Evolutionary conservation across 1,139 yeast species (phyloP), one percentile per base, ranked within the genome.

Genomic region (Candida tunisiensis): DNA sequence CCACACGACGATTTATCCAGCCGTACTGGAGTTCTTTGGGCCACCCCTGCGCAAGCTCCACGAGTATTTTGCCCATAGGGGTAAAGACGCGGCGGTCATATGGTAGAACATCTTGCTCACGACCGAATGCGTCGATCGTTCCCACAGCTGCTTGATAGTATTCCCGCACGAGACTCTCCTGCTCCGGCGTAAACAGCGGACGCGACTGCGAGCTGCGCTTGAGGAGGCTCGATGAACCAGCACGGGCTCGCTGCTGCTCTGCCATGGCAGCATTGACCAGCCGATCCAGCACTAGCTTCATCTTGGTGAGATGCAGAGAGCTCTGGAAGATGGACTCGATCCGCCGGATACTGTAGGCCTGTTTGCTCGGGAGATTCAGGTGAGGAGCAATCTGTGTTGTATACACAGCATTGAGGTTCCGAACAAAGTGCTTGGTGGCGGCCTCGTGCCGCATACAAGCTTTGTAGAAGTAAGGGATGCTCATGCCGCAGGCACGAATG

Each of bases 361-460:
- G 35, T n/a, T n/a, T n/a, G n/a, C n/a, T n/a, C n/a, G n/a, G n/a
- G n/a, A n/a, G n/a, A n/a, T n/a, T n/a, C n/a, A n/a, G n/a, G n/a
- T n/a, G n/a, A 5, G 2, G 41, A 34, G 6, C 45, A 39, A 8
- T 34, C 28, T 34, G 15, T 5, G 33, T 35, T 3, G 33, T 36
- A 17, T 37, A 34, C 26, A 40, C 33, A 8, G 37, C 38, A 3
- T 53, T 57, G 33, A 72, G 58, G 8, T 60, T 37, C n/a, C 39
- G 34, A 2, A 45, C 57, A 31, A 66, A 69, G 35, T 69, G 67
- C 38, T 69, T 73, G 2, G 77, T 67, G 13, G 93, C 93, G 6
- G 95, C 94, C 49, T 83, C 93, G 47, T 85, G 95, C 34, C 95
- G 62, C 58, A 83, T 78, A 39, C 79, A 79, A 0, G 95, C 93